Conservation (phyloP, 805 yeast genomes). For the Candida ponderosae region DNA sequence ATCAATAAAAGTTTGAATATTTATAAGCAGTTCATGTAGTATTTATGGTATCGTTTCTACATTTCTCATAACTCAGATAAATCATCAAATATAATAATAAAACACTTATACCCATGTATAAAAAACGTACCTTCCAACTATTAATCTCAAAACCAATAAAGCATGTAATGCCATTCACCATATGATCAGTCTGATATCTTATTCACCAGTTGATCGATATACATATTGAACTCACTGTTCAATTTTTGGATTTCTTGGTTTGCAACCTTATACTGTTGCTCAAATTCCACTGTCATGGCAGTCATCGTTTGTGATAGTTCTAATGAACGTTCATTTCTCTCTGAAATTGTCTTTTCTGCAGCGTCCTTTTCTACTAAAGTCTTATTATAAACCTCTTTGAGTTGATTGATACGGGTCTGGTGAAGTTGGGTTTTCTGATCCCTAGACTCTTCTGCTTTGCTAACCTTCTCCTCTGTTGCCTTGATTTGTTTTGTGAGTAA, state of each 20-base stretch:
- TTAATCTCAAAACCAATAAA: no score
- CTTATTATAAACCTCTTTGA: slow-evolving; percentile 27
- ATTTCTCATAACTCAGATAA: no score
- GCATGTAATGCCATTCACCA: no score
- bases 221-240: slow-evolving; percentile 17
- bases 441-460: slow-evolving; percentile 27
- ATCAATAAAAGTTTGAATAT: no score
- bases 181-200: background rate
- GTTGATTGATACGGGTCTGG: slow-evolving; percentile 24
- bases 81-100: no score
- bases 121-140: no score
- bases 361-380: slow-evolving; percentile 29
- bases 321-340: slow-evolving; percentile 26
- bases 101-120: no score
- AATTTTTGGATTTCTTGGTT: slow-evolving; percentile 20
- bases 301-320: slow-evolving; percentile 30
- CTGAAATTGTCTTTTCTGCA: slow-evolving; percentile 29
- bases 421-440: slow-evolving; percentile 26
- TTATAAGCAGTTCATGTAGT: no score
- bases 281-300: slow-evolving; percentile 24
- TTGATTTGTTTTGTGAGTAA: slow-evolving; percentile 31
- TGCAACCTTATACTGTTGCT: slow-evolving; percentile 31
- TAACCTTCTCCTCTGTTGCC: slow-evolving; percentile 32
- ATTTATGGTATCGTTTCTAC: no score
- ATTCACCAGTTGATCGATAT: slow-evolving; percentile 17